Percentiles rank a stretch among this genome's conserved stretches.
Evolutionary conservation across 345 rosid genomes (phyloP).

Genomic region (Leavenworthia alabamica): DNA sequence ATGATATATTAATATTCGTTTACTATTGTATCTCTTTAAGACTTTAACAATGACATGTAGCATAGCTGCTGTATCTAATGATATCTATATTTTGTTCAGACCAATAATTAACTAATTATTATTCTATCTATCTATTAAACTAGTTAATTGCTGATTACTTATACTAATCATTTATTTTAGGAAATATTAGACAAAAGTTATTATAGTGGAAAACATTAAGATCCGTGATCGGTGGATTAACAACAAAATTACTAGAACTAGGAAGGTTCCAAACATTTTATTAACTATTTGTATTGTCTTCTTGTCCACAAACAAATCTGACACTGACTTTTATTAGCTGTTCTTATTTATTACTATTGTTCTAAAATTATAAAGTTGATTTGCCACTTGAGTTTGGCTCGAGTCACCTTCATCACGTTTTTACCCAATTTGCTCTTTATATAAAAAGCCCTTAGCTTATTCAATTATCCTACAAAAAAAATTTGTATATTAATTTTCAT

Average conservation of each 20-base stretch:
- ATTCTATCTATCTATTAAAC: neutral
- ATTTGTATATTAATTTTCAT: too few species aligned
- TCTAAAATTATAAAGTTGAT: neutral
- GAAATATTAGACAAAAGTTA: neutral
- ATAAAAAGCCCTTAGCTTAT: neutral
- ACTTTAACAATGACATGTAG: neutral
- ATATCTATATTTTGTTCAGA: neutral
- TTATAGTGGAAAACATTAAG: slow-evolving; percentile 5
- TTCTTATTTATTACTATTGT: neutral
- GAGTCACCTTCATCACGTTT: slow-evolving; percentile 9
- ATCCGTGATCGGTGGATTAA: slow-evolving; percentile 18
- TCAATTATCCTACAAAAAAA: too few species aligned
- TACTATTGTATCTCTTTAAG: neutral
- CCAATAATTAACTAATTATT: neutral
- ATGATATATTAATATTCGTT: neutral
- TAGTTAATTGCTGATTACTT: neutral
- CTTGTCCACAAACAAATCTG: slow-evolving; percentile 14
- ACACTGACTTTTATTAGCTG: slow-evolving; percentile 11
- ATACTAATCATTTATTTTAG: neutral
- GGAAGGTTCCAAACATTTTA: neutral
- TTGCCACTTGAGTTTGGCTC: neutral
- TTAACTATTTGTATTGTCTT: slow-evolving; percentile 4
- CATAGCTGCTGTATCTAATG: neutral
- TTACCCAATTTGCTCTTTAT: neutral
- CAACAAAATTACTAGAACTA: slow-evolving; percentile 13